Evolutionary conservation across 768 basidiomycete species (phyloP), one percentile per base, ranked within the genome.

Genomic region (Boletus tomentosulus): DNA sequence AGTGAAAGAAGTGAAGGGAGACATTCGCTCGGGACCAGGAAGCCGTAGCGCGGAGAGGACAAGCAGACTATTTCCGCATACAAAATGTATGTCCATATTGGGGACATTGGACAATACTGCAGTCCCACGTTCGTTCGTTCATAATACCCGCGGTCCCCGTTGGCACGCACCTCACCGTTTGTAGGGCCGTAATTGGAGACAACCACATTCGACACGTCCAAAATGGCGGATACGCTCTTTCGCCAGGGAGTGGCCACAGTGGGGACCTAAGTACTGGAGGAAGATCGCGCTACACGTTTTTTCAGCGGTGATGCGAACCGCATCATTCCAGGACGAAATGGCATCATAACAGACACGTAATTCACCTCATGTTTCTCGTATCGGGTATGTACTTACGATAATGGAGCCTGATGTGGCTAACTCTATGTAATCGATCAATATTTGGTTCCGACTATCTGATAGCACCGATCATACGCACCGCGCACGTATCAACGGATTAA

Each of bases 61-160:
- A 15, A 27, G 25, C 42, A 46, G 11, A n/a, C 30, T 31, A n/a
- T 19, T n/a, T 31, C n/a, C n/a, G 19, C 22, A 22, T 6, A 8
- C 35, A 34, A 8, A 11, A 37, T 22, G 9, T 10, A 25, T 25
- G 33, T 34, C 12, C 34, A 37, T 27, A 33, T 34, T 24, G 3
- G 15, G 34, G 28, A n/a, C 28, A n/a, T 10, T 37, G 16, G 19
- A 41, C 16, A 11, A 6, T 47, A 47, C 39, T 38, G 51, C 45
- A 44, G 10, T 44, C 47, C 30, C 58, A 56, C 45, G 35, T 19
- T 50, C 51, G 30, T 33, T 15, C 8, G 24, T 12, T 35, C 45
- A 47, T 49, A 51, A 56, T 51, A 16, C 31, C 50, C 53, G 43
- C 42, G 15, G 31, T 39, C 37, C 37, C 37, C 15, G 37, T 38